These are phyloP conservation scores for Ensete ventricosum DNA, from an alignment of 176 grass and related monocot species.

Conservation along the genomic window DNA sequence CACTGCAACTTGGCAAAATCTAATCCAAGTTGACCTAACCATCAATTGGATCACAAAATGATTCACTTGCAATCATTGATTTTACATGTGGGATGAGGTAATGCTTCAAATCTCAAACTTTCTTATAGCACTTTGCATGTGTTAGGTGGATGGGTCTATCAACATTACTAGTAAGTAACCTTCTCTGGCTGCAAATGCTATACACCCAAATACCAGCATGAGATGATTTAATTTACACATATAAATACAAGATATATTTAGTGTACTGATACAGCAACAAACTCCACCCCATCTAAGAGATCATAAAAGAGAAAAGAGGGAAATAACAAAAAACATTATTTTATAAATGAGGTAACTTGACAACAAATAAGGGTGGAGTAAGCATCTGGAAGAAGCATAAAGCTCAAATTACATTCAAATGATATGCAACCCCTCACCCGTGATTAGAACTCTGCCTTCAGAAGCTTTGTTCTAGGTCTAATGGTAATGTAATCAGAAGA, in stretches of 20 bases:
- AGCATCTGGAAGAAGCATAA: background rate
- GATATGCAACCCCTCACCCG: background rate
- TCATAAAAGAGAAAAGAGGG: background rate
- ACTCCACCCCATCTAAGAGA: background rate
- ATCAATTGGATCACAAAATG: too few relatives aligned
- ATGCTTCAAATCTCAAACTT: too few relatives aligned
- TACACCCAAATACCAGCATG: background rate
- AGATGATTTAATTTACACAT: conserved; percentile 12
- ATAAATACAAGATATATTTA: background rate
- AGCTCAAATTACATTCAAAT: background rate
- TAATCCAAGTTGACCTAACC: too few relatives aligned
- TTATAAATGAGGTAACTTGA: conserved; percentile 4
- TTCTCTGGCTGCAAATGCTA: background rate
- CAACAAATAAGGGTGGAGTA: conserved; percentile 1
- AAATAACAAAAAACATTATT: conserved; percentile 6
- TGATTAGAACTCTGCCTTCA: conserved; percentile 83
- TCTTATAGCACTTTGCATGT: too few relatives aligned
- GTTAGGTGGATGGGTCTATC: too few relatives aligned
- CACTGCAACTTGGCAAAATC: too few relatives aligned
- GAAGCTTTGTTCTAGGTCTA: conserved; percentile 74
- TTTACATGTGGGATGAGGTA: too few relatives aligned
- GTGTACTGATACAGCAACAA: background rate
- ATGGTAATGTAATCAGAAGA: conserved; percentile 58
- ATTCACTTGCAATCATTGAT: too few relatives aligned
- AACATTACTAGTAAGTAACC: too few relatives aligned